These are phyloP conservation scores for Bruguiera parviflora DNA, from an alignment of 345 rosid genomes.

Conservation along the genomic window DNA sequence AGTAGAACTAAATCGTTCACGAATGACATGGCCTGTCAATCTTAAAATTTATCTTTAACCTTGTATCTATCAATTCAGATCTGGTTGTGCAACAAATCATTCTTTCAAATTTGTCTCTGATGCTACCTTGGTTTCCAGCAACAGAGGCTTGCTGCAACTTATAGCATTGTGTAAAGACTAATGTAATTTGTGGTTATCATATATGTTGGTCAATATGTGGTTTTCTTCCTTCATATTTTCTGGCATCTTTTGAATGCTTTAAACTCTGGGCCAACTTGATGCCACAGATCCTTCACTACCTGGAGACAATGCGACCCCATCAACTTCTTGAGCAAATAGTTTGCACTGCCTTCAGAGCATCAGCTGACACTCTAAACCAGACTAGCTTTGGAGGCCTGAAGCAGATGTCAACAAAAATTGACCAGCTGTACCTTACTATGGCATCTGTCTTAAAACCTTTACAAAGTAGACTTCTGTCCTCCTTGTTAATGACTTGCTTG, in stretches of 20 bases:
- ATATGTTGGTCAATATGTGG: not conserved
- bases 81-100: not conserved
- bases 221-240: not conserved
- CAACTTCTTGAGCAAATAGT: conserved; percentile 97
- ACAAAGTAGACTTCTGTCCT: conserved; percentile 40
- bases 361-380: conserved; percentile 81
- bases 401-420: conserved; percentile 63
- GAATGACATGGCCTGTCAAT: not conserved
- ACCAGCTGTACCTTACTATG: conserved; percentile 65
- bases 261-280: conserved; percentile 18
- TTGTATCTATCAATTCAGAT: not conserved
- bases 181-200: not conserved
- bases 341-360: conserved; percentile 89
- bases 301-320: conserved; percentile 86
- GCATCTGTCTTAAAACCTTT: conserved; percentile 58
- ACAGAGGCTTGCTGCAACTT: not conserved
- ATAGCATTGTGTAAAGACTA: not conserved
- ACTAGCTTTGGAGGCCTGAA: conserved; percentile 67
- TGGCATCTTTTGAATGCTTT: conserved; percentile 8
- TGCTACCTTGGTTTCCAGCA: not conserved
- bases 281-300: conserved; percentile 73
- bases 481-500: conserved; percentile 13
- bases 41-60: not conserved
- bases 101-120: not conserved
- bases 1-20: not conserved